Conservation (phyloP, 352 stramenopile species). For the Pilasporangium apinafurcum region DNA sequence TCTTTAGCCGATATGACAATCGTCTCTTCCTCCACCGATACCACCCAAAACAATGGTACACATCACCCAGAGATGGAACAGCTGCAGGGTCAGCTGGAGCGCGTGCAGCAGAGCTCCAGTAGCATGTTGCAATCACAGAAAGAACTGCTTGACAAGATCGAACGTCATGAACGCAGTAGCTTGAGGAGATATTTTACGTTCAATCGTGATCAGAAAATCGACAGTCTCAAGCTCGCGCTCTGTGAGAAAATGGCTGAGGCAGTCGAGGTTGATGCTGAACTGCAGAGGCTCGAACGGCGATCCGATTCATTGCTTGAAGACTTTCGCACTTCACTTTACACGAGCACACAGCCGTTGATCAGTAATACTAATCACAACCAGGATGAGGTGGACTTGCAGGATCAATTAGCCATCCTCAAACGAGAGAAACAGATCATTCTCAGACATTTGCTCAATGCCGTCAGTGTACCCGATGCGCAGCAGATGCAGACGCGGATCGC, state of each 20-base stretch:
- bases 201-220: slow-evolving; percentile 38
- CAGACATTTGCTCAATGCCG: slow-evolving; percentile 26
- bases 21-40: slow-evolving; percentile 11
- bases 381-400: slow-evolving; percentile 16
- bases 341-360: no score
- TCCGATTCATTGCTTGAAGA: slow-evolving; percentile 44
- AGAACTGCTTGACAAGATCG: slow-evolving; percentile 60
- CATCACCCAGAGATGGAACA: slow-evolving; percentile 23
- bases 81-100: slow-evolving; percentile 32
- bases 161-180: slow-evolving; percentile 46
- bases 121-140: slow-evolving; percentile 44
- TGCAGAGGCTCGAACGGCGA: slow-evolving; percentile 47
- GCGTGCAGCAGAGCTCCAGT: slow-evolving; percentile 30
- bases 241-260: slow-evolving; percentile 47
- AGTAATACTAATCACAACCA: slow-evolving; percentile 6
- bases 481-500: slow-evolving; percentile 71
- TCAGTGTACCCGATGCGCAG: slow-evolving; percentile 42
- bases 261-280: slow-evolving; percentile 37
- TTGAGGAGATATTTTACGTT: slow-evolving; percentile 52
- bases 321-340: slow-evolving; percentile 27
- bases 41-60: slow-evolving; percentile 2
- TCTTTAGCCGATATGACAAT: slow-evolving; percentile 9
- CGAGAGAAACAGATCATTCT: slow-evolving; percentile 57
- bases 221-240: slow-evolving; percentile 52
- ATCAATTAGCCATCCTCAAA: slow-evolving; percentile 40